phyloP scores from a whole-genome alignment of 345 rosid genomes.

The Salix purpurea region DNA sequence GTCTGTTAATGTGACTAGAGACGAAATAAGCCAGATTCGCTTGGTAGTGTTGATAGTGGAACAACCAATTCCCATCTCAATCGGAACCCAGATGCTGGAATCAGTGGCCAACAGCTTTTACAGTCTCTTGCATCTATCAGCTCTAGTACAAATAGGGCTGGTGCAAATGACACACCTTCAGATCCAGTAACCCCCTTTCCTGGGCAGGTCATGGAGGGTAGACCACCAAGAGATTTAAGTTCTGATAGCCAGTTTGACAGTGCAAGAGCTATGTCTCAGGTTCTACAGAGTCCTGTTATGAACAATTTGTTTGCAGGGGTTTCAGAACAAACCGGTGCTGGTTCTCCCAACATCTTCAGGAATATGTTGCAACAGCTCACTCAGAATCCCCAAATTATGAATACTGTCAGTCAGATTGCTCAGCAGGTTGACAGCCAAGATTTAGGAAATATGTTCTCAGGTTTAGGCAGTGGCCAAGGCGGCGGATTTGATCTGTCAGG shows the following conservation, averaged over 20 bases:
- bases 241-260: constrained; percentile 44
- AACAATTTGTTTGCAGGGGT: constrained; percentile 67
- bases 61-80: constrained; percentile 34
- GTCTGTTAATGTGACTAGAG: constrained; percentile 35
- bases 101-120: constrained; percentile 54
- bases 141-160: constrained; percentile 27
- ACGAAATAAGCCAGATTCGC: constrained; percentile 38
- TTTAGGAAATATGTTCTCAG: constrained; percentile 66
- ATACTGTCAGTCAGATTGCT: constrained; percentile 76
- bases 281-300: constrained; percentile 58
- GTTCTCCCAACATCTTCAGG: constrained; percentile 73
- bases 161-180: constrained; percentile 10
- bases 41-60: constrained; percentile 32
- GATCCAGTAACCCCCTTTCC: constrained; percentile 18
- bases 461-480: constrained; percentile 50
- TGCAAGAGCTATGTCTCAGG: constrained; percentile 63
- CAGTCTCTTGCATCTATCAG: constrained; percentile 56
- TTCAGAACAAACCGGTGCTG: constrained; percentile 71
- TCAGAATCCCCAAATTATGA: constrained; percentile 81
- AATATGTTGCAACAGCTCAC: constrained; percentile 82
- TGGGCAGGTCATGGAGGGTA: constrained; percentile 16
- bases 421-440: constrained; percentile 77
- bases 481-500: constrained; percentile 72
- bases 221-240: constrained; percentile 31
- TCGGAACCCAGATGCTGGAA: constrained; percentile 33